Percentiles rank a stretch among this genome's conserved stretches.
Evolutionary conservation across 2,329 filamentous ascomycete genomes (phyloP).

Genomic region (Knufia petricola): DNA sequence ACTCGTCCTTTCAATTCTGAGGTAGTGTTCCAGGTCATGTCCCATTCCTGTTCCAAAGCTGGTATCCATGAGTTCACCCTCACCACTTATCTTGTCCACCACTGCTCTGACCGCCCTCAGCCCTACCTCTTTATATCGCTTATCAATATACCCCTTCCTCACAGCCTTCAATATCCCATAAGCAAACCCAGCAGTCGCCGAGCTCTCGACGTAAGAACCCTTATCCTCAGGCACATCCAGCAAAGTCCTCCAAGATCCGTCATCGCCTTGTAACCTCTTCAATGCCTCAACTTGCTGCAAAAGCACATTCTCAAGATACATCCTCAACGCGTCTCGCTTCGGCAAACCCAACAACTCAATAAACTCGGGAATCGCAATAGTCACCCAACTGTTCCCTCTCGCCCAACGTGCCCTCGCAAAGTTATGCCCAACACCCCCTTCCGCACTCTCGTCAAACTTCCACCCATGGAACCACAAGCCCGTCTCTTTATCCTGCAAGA

Average conservation of each 20-base stretch:
- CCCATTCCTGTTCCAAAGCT: slow-evolving; percentile 77
- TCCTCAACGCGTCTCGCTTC: slow-evolving; percentile 49
- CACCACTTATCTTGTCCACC: slow-evolving; percentile 52
- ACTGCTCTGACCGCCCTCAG: slow-evolving; percentile 59
- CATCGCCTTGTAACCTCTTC: slow-evolving; percentile 47
- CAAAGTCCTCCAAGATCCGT: slow-evolving; percentile 65
- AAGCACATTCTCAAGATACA: slow-evolving; percentile 44
- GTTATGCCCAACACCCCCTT: slow-evolving; percentile 45
- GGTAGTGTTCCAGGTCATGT: slow-evolving; percentile 62
- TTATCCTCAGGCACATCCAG: slow-evolving; percentile 56
- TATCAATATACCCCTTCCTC: slow-evolving; percentile 58
- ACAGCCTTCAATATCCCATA: slow-evolving; percentile 69
- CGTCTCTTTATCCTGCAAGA: slow-evolving; percentile 61
- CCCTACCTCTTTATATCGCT: slow-evolving; percentile 50
- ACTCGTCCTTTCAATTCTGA: slow-evolving; percentile 63
- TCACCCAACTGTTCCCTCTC: slow-evolving; percentile 57
- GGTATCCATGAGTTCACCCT: slow-evolving; percentile 62
- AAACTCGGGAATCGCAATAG: slow-evolving; percentile 74
- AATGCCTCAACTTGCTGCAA: slow-evolving; percentile 61
- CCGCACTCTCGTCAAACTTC: slow-evolving; percentile 55
- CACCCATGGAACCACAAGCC: slow-evolving; percentile 76
- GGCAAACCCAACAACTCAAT: slow-evolving; percentile 56
- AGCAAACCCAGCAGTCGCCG: slow-evolving; percentile 70
- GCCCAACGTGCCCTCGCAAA: slow-evolving; percentile 49
- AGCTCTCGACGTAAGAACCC: slow-evolving; percentile 66